These are phyloP conservation scores for Spinellus fusiger DNA, from an alignment of 192 early-diverging fungal genomes.

Conservation along the genomic window DNA sequence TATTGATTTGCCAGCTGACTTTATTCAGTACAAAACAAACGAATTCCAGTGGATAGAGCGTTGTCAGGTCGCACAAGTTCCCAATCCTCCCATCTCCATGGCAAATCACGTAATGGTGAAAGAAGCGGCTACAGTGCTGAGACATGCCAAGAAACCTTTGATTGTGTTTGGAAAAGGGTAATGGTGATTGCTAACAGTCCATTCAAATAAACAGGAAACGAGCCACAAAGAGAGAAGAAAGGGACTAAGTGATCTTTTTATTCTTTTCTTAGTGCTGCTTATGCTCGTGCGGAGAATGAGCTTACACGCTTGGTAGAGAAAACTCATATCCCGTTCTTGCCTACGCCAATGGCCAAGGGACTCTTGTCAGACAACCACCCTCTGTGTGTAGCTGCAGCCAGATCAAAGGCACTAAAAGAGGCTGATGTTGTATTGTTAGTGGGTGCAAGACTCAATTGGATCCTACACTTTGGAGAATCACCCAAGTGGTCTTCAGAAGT, in stretches of 20 bases:
- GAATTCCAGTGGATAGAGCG: conserved; percentile 9
- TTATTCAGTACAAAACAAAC: conserved; percentile 45
- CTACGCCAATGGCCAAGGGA: conserved; percentile 73
- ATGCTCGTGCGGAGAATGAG: conserved; percentile 58
- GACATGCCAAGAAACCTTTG: conserved; percentile 48
- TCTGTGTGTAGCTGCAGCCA: conserved; percentile 55
- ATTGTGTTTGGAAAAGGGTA: conserved; percentile 70
- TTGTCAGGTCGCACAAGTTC: conserved; percentile 6
- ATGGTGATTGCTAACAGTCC: background rate
- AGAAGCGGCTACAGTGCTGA: conserved; percentile 38
- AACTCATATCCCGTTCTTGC: conserved; percentile 60
- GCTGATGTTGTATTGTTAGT: conserved; percentile 66
- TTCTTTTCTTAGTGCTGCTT: conserved; percentile 41
- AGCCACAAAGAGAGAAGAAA: background rate
- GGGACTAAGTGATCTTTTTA: background rate
- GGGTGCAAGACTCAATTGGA: conserved; percentile 71
- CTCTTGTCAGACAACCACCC: conserved; percentile 58
- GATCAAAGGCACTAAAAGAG: conserved; percentile 54
- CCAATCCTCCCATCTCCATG: conserved; percentile 28
- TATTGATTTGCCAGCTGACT: conserved; percentile 63
- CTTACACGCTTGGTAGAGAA: conserved; percentile 47
- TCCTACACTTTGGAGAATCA: conserved; percentile 61
- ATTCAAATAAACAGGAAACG: background rate
- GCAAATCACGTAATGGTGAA: conserved; percentile 44
- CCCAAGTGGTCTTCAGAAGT: conserved; percentile 46